Percentiles rank a stretch among this genome's conserved stretches.
These are phyloP conservation scores for Leptographium lundbergii DNA, from an alignment of 2,329 filamentous ascomycete genomes.

Conservation along the genomic window DNA sequence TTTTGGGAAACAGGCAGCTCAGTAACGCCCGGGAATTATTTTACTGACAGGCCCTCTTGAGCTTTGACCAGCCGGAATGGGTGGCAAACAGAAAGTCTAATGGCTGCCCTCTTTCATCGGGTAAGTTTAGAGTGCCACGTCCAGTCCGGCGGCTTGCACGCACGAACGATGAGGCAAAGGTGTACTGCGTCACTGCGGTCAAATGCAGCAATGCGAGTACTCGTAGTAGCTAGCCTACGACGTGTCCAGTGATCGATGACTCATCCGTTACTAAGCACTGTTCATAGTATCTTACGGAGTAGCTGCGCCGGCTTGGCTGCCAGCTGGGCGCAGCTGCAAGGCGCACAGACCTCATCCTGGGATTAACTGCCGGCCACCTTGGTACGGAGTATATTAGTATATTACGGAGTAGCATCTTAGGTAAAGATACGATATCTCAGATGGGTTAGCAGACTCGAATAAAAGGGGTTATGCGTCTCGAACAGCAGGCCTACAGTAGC, in stretches of 20 bases:
- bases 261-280: background rate
- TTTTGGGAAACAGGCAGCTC: background rate
- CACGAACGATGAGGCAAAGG: background rate
- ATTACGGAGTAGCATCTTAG: no score
- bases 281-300: no score
- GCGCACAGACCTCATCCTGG: background rate
- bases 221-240: background rate
- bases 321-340: background rate
- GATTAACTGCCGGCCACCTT: background rate
- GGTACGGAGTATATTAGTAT: no score
- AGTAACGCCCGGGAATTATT: background rate
- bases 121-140: background rate
- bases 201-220: background rate
- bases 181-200: background rate
- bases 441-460: no score
- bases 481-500: background rate
- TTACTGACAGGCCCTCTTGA: background rate
- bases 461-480: background rate
- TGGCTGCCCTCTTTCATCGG: background rate
- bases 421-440: no score
- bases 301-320: background rate
- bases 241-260: background rate
- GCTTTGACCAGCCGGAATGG: background rate
- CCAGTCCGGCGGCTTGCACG: background rate
- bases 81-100: background rate